Evolutionary conservation across 306 rosid genomes (phyloP), one percentile per base, ranked within the genome.

Genomic region (Sicyos baderoa): DNA sequence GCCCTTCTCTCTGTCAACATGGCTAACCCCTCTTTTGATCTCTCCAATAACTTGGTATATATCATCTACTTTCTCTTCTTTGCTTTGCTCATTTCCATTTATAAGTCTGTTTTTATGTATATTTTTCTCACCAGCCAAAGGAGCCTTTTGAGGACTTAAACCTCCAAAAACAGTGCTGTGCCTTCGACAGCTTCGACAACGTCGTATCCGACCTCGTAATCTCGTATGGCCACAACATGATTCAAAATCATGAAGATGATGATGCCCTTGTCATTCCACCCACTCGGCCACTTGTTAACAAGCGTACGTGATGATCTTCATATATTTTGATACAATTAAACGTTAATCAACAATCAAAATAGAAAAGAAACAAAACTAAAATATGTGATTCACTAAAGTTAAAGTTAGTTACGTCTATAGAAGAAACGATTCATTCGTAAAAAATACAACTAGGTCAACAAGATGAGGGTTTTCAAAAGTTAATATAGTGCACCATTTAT

Each of bases 1-100:
- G 72, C 85, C 81, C 91, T 92, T 25, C 84, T 92, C 8, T 89
- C 98, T 47, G 93, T 89, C 73, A 87, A 89, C 54, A 84, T 89
- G 98, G 79, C 77, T 84, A 87, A 87, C 76, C 93, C 95, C 83
- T 79, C 96, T 75, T 84, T 87, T 72, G 80, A 87, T 62, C 96
- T 25, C 78, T 87, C 11, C 96, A 92, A 37, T 37, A 6, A 37
- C 44, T 37, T 37, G 44, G 44, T 37, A 37, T 37, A 0, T 6
- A 0, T 35, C 0, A 1, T 35, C 4, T 35, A 3, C 7, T 35
- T 76, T 86, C 86, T 79, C 78, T 88, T 53, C 81, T 88, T 51
- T 89, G 88, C 76, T 80, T 91, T 68, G 55, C 76, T 52, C 51
- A n/a, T n/a, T n/a, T n/a, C n/a, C n/a, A n/a, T n/a, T n/a, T n/a